A percentile compares a stretch with the other conserved stretches of the same genome.
These are phyloP conservation scores for Lachnellula arida DNA, from an alignment of 2,329 filamentous ascomycete genomes.

Conservation along the genomic window DNA sequence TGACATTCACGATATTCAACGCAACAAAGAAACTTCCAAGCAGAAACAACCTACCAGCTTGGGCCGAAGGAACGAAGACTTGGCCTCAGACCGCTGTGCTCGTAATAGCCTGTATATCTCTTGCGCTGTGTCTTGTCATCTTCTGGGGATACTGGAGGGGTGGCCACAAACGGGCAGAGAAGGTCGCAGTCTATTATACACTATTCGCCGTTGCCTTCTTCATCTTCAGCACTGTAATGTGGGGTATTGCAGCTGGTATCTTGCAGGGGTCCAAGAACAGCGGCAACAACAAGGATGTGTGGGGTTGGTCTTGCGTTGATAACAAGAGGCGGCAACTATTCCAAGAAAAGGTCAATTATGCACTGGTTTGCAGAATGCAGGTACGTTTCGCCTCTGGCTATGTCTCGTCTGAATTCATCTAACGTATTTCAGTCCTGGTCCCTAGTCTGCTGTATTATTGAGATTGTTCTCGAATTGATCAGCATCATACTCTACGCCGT, in stretches of 20 bases:
- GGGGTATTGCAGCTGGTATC: slow-evolving; percentile 79
- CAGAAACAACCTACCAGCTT: slow-evolving; percentile 77
- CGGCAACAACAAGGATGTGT: slow-evolving; percentile 79
- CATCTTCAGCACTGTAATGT: slow-evolving; percentile 87
- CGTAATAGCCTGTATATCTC: slow-evolving; percentile 71
- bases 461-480: slow-evolving; percentile 87
- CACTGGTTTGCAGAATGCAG: slow-evolving; percentile 84
- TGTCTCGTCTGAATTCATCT: not conserved
- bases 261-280: slow-evolving; percentile 74
- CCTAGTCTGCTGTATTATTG: slow-evolving; percentile 94
- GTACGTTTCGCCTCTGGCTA: slow-evolving; percentile 40
- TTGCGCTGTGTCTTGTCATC: slow-evolving; percentile 72
- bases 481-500: slow-evolving; percentile 90
- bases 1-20: slow-evolving; percentile 91
- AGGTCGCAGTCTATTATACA: slow-evolving; percentile 92
- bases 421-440: slow-evolving; percentile 70
- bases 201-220: slow-evolving; percentile 92
- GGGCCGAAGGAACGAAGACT: slow-evolving; percentile 71
- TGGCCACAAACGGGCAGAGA: slow-evolving; percentile 84
- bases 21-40: slow-evolving; percentile 69
- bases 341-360: slow-evolving; percentile 76
- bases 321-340: slow-evolving; percentile 79
- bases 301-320: slow-evolving; percentile 96
- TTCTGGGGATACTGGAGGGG: slow-evolving; percentile 84
- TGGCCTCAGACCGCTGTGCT: slow-evolving; percentile 92